Evolutionary conservation across 345 rosid genomes (phyloP).

Genomic region (Brassica juncea): DNA sequence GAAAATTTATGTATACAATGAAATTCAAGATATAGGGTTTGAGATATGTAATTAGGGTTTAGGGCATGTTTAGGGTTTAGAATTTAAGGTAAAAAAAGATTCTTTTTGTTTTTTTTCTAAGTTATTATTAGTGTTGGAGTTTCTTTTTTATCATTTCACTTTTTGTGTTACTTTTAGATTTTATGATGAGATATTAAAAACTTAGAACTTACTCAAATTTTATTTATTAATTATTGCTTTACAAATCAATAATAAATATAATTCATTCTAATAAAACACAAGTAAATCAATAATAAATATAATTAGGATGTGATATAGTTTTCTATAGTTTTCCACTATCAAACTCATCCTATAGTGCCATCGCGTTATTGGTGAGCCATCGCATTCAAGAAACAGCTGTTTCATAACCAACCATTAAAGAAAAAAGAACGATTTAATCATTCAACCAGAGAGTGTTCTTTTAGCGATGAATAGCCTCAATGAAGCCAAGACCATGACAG

Average conservation of each 20-base stretch:
- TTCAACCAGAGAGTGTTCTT: too few relatives aligned
- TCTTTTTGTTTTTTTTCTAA: not conserved
- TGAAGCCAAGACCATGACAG: slow-evolving; percentile 24
- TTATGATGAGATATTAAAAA: not conserved
- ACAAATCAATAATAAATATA: not conserved
- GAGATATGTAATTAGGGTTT: not conserved
- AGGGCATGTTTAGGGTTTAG: not conserved
- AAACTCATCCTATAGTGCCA: too few relatives aligned
- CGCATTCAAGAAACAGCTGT: too few relatives aligned
- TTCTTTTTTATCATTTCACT: too few relatives aligned
- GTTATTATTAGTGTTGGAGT: too few relatives aligned
- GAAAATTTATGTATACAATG: not conserved
- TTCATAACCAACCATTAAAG: too few relatives aligned
- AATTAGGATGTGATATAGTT: too few relatives aligned
- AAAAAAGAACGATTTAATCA: too few relatives aligned
- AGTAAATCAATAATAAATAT: not conserved
- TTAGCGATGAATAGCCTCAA: slow-evolving; percentile 33
- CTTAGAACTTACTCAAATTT: not conserved
- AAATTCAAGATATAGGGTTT: not conserved
- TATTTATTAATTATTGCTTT: too few relatives aligned
- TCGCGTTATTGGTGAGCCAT: too few relatives aligned
- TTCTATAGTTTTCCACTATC: too few relatives aligned
- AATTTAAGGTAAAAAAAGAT: not conserved
- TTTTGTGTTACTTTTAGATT: not conserved
- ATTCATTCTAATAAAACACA: not conserved